phyloP scores from a whole-genome alignment of 1,284 basidiomycete species.

The Malassezia dermatis region DNA sequence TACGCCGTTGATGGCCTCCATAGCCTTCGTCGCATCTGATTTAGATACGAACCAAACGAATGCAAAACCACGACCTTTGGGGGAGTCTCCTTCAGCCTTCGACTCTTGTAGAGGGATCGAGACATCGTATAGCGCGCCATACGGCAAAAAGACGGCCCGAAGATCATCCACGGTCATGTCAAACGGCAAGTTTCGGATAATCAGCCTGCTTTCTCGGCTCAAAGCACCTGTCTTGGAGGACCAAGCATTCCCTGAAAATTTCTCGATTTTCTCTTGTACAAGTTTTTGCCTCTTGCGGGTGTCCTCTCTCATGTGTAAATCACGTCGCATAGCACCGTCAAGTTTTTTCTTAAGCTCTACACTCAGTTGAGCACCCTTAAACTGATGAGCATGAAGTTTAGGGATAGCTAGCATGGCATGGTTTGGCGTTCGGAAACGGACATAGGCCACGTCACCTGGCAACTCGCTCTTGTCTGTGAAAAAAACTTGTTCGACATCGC shows the following conservation, averaged over 20 bases:
- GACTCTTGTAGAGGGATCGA: constrained; percentile 56
- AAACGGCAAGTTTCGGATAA: constrained; percentile 80
- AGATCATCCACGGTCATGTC: constrained; percentile 63
- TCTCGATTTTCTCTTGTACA: constrained; percentile 46
- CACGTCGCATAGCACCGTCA: constrained; percentile 54
- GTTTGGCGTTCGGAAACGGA: constrained; percentile 63
- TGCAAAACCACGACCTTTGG: constrained; percentile 64
- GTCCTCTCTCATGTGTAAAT: constrained; percentile 50
- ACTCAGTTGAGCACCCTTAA: constrained; percentile 75
- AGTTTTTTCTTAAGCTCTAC: constrained; percentile 82
- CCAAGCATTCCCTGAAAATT: constrained; percentile 25
- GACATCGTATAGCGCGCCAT: constrained; percentile 76
- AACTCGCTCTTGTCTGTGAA: constrained; percentile 17
- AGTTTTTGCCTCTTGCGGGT: constrained; percentile 49
- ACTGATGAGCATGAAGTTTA: constrained; percentile 85
- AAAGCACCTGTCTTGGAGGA: constrained; percentile 43
- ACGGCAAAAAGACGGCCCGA: constrained; percentile 73
- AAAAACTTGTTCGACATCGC: constrained; percentile 41
- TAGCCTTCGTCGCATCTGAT: constrained; percentile 73
- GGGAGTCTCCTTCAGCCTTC: constrained; percentile 2
- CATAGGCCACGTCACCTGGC: constrained; percentile 54
- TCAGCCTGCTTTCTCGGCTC: constrained; percentile 67
- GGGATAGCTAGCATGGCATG: constrained; percentile 63
- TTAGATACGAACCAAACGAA: constrained; percentile 88
- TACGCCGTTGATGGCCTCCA: constrained; percentile 72